Evolutionary conservation across 495 filamentous ascomycete genomes (phyloP).

Genomic region (Hypoxylon crocopeplum): DNA sequence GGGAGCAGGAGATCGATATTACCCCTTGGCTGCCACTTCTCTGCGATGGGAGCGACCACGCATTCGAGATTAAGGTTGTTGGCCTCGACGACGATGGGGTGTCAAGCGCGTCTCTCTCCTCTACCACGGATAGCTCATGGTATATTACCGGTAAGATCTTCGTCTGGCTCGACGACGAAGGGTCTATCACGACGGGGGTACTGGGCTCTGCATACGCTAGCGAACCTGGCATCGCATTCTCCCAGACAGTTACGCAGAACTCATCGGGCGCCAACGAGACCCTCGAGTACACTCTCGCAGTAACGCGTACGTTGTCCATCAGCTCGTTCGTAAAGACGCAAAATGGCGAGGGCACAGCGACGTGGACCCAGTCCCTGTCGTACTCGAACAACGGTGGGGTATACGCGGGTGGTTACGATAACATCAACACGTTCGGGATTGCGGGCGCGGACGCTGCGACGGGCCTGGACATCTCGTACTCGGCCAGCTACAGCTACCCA

Average conservation of each 20-base stretch:
- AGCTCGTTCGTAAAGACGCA: conserved; percentile 61
- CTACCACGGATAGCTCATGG: conserved; percentile 74
- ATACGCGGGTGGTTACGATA: conserved; percentile 63
- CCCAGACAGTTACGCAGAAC: conserved; percentile 52
- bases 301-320: conserved; percentile 63
- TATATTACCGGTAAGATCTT: conserved; percentile 86
- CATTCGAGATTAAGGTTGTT: conserved; percentile 73
- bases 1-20: conserved; percentile 86
- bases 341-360: conserved; percentile 42
- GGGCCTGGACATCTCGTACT: conserved; percentile 39
- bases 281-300: conserved; percentile 65
- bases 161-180: conserved; percentile 69
- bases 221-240: conserved; percentile 46
- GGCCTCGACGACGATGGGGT: conserved; percentile 65
- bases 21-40: conserved; percentile 80
- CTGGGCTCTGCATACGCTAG: conserved; percentile 14
- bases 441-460: conserved; percentile 62
- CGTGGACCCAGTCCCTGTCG: conserved; percentile 69
- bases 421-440: conserved; percentile 69
- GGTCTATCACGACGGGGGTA: conserved; percentile 63
- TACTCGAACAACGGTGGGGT: conserved; percentile 66
- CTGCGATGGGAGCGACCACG: conserved; percentile 69
- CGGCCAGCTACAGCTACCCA: conserved; percentile 66
- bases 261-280: conserved; percentile 65
- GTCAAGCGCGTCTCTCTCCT: conserved; percentile 56